Evolutionary conservation across 495 filamentous ascomycete genomes (phyloP), one percentile per base, ranked within the genome.

Genomic region (Neohortaea acidophila): DNA sequence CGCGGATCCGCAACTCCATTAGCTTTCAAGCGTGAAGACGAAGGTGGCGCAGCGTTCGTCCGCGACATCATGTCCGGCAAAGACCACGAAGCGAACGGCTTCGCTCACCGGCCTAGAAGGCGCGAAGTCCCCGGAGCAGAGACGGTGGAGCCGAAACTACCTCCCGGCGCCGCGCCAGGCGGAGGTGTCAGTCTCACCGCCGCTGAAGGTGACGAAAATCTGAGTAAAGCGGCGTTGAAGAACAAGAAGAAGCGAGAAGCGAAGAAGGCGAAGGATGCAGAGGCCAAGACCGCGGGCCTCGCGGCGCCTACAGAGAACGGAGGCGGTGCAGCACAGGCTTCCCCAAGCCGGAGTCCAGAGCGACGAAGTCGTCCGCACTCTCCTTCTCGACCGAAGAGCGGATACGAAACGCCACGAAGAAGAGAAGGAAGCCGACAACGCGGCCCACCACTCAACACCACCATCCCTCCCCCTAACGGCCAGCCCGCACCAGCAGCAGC

Each of bases 221-320:
- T 91, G 28, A 86, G 81, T 44, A 94, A 86, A 60, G 69, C 84
- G 12, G 89, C 86, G 0, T 61, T 86, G 36, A 93, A 94, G 66
- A 97, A 96, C 65, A 94, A 94, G 75, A 96, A 94, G 72, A 97
- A 97, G 71, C 71, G 87, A 24, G 84, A 92, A 54, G 86, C 84
- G 38, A 94, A 91, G 68, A 96, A 94, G 60, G 73, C 74, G 20
- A 89, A 85, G 57, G 82, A 86, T 20, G 70, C 68, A 4, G 80
- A 68, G 10, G 67, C 67, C 15, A 75, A 72, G 45, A 58, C 59
- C 4, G 49, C 51, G 23, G 61, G 57, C 20, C 35, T 62, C 25
- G 52, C 53, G 59, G 46, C 57, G 45, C 36, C 57, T 21, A 51
- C 45, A 8, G 51, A 39, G 20, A 54, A 52, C 8, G 48, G 43